Evolutionary conservation across 129 eudicot genomes (phyloP).

Genomic region (Apium graveolens): DNA sequence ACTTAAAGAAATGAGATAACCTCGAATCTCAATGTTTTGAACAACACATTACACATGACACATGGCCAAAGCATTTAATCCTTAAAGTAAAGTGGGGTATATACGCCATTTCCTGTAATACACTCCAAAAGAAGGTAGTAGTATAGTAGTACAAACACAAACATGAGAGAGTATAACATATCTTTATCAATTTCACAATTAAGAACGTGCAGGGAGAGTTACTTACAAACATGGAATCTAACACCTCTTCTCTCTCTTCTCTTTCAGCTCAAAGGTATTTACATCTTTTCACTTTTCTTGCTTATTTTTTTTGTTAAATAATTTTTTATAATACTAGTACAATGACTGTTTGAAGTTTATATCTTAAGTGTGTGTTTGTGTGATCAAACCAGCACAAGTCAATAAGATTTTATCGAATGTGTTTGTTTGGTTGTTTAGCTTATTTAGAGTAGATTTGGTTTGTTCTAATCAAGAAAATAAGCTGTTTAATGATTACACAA

Average conservation of each 20-base stretch:
- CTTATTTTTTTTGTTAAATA: background rate
- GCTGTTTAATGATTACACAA: background rate
- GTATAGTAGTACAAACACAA: background rate
- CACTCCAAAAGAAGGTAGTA: background rate
- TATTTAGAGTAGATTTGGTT: background rate
- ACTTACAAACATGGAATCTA: constrained; percentile 12
- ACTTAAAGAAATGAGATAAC: background rate
- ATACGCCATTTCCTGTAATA: background rate
- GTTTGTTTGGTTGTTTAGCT: background rate
- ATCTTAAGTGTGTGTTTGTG: background rate
- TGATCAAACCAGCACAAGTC: background rate
- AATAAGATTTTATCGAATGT: background rate
- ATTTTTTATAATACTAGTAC: background rate
- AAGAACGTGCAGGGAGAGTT: background rate
- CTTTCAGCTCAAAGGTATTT: constrained; percentile 17
- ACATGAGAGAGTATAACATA: background rate
- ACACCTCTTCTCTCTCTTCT: constrained; percentile 9
- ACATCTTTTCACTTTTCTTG: background rate
- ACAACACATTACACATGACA: no score
- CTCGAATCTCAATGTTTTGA: background rate
- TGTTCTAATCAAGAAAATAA: background rate
- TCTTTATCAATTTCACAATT: background rate
- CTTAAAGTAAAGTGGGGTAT: background rate
- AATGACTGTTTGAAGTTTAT: background rate
- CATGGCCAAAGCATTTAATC: no score